Conservation (phyloP, 495 filamentous ascomycete genomes). For the Opeltia flavorubescens region DNA sequence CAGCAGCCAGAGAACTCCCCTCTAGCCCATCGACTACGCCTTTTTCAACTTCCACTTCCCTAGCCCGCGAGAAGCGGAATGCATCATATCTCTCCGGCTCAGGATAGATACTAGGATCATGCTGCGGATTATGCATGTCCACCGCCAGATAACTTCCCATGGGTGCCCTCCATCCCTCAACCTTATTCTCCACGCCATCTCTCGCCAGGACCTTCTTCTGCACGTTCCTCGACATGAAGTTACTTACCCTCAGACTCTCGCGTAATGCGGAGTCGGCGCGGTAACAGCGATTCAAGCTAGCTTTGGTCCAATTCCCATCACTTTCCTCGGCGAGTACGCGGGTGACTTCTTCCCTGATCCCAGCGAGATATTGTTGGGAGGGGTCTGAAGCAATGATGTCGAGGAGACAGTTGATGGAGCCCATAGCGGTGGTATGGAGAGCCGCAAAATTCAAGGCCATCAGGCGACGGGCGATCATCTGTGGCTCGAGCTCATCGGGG, state of each 20-base stretch:
- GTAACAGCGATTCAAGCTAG: constrained; percentile 18
- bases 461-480: constrained; percentile 24
- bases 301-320: constrained; percentile 30
- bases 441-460: constrained; percentile 32
- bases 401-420: constrained; percentile 29
- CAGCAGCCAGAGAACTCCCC: too few relatives aligned
- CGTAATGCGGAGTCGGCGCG: constrained; percentile 25
- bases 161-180: constrained; percentile 16
- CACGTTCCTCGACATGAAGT: constrained; percentile 21
- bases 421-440: constrained; percentile 36
- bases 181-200: constrained; percentile 16
- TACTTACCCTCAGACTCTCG: constrained; percentile 25
- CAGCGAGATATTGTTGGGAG: constrained; percentile 14
- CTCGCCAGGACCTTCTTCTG: constrained; percentile 21
- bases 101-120: constrained; percentile 19
- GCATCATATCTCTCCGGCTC: constrained; percentile 21
- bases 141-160: constrained; percentile 20
- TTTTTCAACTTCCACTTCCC: too few relatives aligned
- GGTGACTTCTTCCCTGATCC: constrained; percentile 24
- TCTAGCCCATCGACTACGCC: too few relatives aligned
- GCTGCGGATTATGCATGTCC: constrained; percentile 18
- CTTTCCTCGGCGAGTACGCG: constrained; percentile 16
- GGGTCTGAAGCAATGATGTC: constrained; percentile 26
- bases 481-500: constrained; percentile 7
- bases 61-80: constrained; percentile 26